A percentile compares a stretch with the other conserved stretches of the same genome.
These are phyloP conservation scores for Claviceps sp. DNA, from an alignment of 2,329 filamentous ascomycete genomes.

Conservation along the genomic window DNA sequence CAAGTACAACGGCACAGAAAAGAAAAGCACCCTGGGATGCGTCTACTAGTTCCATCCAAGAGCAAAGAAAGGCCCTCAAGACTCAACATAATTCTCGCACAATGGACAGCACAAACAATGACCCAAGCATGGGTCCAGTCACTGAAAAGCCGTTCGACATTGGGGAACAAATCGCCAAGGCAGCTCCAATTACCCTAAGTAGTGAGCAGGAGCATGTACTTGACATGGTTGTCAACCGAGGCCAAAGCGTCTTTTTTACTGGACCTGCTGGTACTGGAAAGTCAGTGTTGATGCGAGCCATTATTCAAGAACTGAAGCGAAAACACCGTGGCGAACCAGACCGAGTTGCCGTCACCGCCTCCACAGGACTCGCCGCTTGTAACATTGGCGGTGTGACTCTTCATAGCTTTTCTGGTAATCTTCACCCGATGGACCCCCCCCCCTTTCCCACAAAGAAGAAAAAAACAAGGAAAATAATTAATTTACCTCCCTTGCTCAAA, in stretches of 20 bases:
- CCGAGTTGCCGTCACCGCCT: slow-evolving; percentile 83
- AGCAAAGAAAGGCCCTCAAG: slow-evolving; percentile 62
- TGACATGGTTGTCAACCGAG: slow-evolving; percentile 64
- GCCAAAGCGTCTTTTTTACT: slow-evolving; percentile 92
- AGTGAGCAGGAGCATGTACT: slow-evolving; percentile 77
- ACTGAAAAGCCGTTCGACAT: slow-evolving; percentile 29
- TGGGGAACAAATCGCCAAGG: slow-evolving; percentile 22
- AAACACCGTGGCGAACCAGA: slow-evolving; percentile 70
- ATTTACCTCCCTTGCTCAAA: background rate
- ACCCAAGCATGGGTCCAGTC: slow-evolving; percentile 20
- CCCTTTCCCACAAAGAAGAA: background rate
- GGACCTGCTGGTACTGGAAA: slow-evolving; percentile 95
- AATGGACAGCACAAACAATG: slow-evolving; percentile 10
- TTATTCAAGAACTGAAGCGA: slow-evolving; percentile 66
- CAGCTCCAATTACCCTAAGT: slow-evolving; percentile 55
- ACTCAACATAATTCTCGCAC: slow-evolving; percentile 33
- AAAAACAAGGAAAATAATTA: background rate
- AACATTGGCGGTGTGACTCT: slow-evolving; percentile 93
- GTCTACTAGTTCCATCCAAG: slow-evolving; percentile 60
- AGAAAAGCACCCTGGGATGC: slow-evolving; percentile 51
- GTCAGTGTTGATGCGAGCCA: slow-evolving; percentile 86
- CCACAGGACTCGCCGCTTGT: slow-evolving; percentile 88
- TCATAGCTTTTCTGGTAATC: slow-evolving; percentile 73
- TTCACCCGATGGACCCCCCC: background rate
- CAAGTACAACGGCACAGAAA: slow-evolving; percentile 21